phyloP scores from a whole-genome alignment of 345 rosid genomes.

The Populus nigra region DNA sequence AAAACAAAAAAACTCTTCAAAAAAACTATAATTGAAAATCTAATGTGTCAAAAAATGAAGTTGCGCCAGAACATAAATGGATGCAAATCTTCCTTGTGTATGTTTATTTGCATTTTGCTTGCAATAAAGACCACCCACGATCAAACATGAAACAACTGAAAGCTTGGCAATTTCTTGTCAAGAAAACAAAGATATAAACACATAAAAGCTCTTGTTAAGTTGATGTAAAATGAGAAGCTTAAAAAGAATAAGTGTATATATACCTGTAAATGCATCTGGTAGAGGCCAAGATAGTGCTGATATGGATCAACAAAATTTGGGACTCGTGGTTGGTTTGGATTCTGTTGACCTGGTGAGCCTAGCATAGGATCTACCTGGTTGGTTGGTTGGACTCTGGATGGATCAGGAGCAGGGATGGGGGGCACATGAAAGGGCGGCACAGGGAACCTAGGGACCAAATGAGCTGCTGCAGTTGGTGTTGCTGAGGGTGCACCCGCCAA shows the following conservation, averaged over 20 bases:
- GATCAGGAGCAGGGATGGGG: conserved; percentile 48
- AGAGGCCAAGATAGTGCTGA: conserved; percentile 59
- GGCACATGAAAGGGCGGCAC: conserved; percentile 59
- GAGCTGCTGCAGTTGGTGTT: conserved; percentile 50
- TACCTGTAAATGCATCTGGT: conserved; percentile 66
- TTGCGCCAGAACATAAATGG: too few relatives aligned
- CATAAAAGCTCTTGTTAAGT: neutral
- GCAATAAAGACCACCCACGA: too few relatives aligned
- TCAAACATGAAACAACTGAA: too few relatives aligned
- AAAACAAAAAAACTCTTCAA: neutral
- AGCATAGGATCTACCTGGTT: conserved; percentile 45
- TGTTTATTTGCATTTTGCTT: too few relatives aligned
- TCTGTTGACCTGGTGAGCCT: conserved; percentile 40
- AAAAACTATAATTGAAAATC: neutral
- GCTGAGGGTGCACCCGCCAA: conserved; percentile 54
- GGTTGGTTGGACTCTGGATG: conserved; percentile 45
- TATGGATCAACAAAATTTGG: conserved; percentile 59
- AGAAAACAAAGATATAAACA: neutral
- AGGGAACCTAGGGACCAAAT: conserved; percentile 56
- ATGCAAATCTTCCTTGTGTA: too few relatives aligned
- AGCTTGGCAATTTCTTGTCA: too few relatives aligned
- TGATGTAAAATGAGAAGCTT: neutral
- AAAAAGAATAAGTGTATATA: neutral
- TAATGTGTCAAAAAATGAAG: too few relatives aligned
- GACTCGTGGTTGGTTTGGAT: conserved; percentile 37